Percentiles rank a stretch among this genome's conserved stretches.
phyloP scores from a whole-genome alignment of 2,329 filamentous ascomycete genomes.

The Penicillium sp. region DNA sequence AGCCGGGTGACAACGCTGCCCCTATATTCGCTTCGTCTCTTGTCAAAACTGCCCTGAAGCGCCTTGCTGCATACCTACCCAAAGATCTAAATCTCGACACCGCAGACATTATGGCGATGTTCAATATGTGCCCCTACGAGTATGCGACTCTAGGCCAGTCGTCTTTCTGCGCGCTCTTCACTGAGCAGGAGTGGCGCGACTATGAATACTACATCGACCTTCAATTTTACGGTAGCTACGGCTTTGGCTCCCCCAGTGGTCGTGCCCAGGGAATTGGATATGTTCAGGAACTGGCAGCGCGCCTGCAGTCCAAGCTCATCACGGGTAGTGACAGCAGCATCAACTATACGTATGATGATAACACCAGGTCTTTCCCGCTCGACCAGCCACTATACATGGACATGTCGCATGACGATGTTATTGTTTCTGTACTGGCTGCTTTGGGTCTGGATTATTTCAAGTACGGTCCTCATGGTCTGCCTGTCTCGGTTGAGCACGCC shows the following conservation, averaged over 20 bases:
- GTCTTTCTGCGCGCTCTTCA: conserved; percentile 55
- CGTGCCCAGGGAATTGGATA: conserved; percentile 55
- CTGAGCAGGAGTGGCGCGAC: conserved; percentile 53
- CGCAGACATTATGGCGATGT: conserved; percentile 52
- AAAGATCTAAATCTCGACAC: conserved; percentile 47
- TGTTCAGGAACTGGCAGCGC: conserved; percentile 50
- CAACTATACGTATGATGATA: conserved; percentile 49
- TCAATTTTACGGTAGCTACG: conserved; percentile 47
- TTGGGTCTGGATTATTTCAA: conserved; percentile 55
- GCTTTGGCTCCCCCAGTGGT: conserved; percentile 50
- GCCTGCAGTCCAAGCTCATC: conserved; percentile 48
- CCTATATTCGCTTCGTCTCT: conserved; percentile 46
- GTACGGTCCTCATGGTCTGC: conserved; percentile 24
- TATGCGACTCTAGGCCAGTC: conserved; percentile 49
- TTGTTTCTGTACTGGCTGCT: conserved; percentile 50
- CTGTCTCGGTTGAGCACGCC: conserved; percentile 31
- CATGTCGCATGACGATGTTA: conserved; percentile 54
- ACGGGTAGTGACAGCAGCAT: conserved; percentile 50
- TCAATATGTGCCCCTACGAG: conserved; percentile 56
- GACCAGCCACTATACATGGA: conserved; percentile 51
- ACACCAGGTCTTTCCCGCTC: conserved; percentile 47
- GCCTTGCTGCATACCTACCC: conserved; percentile 49
- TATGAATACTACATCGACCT: conserved; percentile 55
- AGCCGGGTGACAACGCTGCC: conserved; percentile 22
- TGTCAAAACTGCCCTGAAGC: conserved; percentile 43